phyloP scores from a whole-genome alignment of 164 flowering plant genomes.

The Annona squamosa region DNA sequence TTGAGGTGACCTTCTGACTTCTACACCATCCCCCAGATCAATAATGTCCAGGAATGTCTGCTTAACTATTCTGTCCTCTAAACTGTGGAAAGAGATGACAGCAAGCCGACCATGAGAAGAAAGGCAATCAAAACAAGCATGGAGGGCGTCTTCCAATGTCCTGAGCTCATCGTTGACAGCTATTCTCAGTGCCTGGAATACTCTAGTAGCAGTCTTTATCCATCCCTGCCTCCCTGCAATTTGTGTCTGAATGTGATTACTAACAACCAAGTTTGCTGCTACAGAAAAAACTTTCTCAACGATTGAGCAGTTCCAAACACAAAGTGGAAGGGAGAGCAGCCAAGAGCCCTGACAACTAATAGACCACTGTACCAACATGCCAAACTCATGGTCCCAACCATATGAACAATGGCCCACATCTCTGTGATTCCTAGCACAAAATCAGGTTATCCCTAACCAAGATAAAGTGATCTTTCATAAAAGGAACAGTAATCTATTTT shows the following conservation, averaged over 20 bases:
- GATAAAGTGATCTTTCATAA: background rate
- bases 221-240: conserved; percentile 77
- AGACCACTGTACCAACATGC: background rate
- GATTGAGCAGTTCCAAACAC: background rate
- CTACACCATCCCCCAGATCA: conserved; percentile 8
- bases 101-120: conserved; percentile 89
- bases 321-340: background rate
- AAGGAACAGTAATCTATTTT: background rate
- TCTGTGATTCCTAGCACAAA: background rate
- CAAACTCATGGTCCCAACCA: background rate
- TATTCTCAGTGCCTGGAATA: conserved; percentile 92
- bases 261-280: background rate
- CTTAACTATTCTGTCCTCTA: conserved; percentile 97
- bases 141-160: conserved; percentile 58
- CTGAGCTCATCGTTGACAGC: conserved; percentile 92
- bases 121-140: conserved; percentile 70
- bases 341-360: background rate
- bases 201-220: conserved; percentile 95
- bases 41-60: conserved; percentile 76
- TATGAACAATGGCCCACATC: background rate
- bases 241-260: background rate
- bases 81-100: conserved; percentile 89
- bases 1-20: background rate
- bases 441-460: background rate
- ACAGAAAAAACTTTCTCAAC: background rate